These are phyloP conservation scores for Wickerhamomyces chambardii DNA, from an alignment of 805 yeast species.

Conservation along the genomic window DNA sequence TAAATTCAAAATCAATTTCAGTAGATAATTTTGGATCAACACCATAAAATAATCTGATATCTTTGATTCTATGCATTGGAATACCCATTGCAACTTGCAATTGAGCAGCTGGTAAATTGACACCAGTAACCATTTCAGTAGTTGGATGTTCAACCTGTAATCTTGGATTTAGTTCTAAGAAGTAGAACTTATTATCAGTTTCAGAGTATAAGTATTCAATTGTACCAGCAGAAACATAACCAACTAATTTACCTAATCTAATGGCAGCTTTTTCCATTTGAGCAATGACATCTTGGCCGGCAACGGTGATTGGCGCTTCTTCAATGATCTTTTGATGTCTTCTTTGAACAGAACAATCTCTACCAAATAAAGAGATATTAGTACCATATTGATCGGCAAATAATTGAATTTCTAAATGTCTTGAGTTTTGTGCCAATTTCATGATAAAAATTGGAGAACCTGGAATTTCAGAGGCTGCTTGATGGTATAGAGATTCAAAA, in stretches of 20 bases:
- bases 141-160: conserved; percentile 99
- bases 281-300: conserved; percentile 74
- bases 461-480: conserved; percentile 96
- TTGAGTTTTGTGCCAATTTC: conserved; percentile 95
- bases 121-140: conserved; percentile 99
- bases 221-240: conserved; percentile 98
- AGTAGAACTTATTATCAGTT: conserved; percentile 90
- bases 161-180: conserved; percentile 95
- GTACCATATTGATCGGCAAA: conserved; percentile 98
- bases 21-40: conserved; percentile 92
- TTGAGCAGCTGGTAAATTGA: conserved; percentile 97
- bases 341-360: conserved; percentile 99
- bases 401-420: conserved; percentile 97
- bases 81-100: conserved; percentile 99
- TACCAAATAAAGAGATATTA: conserved; percentile 92
- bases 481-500: conserved; percentile 70
- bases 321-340: conserved; percentile 98
- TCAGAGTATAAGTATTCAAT: conserved; percentile 95
- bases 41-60: conserved; percentile 88
- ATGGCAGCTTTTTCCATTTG: conserved; percentile 97
- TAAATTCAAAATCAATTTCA: conserved; percentile 85
- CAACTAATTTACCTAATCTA: conserved; percentile 91
- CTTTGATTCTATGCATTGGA: conserved; percentile 91
- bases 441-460: conserved; percentile 98
- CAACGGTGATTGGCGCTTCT: conserved; percentile 98